These are phyloP conservation scores for Westerdykella aurantiaca DNA, from an alignment of 2,329 filamentous ascomycete genomes.

Conservation along the genomic window DNA sequence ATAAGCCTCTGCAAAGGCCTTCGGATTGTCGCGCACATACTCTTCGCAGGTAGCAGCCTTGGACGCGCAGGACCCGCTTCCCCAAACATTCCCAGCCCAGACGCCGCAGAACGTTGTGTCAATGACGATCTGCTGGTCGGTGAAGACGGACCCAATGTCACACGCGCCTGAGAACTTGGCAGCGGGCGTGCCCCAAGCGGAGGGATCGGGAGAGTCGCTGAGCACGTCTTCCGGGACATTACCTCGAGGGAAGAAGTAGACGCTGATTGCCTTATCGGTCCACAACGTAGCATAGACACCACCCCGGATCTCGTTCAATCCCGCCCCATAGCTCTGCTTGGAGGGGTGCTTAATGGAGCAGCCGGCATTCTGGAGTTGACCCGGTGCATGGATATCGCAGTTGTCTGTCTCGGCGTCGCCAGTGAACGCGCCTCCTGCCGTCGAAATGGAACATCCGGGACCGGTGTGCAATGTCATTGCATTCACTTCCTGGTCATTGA, in stretches of 20 bases:
- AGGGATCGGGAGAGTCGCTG: constrained; percentile 56
- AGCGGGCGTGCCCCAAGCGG: constrained; percentile 61
- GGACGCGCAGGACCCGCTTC: constrained; percentile 52
- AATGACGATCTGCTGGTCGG: constrained; percentile 68
- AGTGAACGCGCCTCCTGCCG: constrained; percentile 40
- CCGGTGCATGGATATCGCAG: constrained; percentile 44
- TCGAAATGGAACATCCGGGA: constrained; percentile 39
- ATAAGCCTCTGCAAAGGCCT: constrained; percentile 65
- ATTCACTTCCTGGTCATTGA: constrained; percentile 40
- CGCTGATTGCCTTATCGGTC: constrained; percentile 63
- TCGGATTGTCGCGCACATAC: constrained; percentile 66
- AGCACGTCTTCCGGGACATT: constrained; percentile 60
- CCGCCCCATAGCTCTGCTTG: constrained; percentile 45
- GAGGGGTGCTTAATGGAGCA: constrained; percentile 40
- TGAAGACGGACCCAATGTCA: constrained; percentile 65
- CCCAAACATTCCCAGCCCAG: constrained; percentile 74
- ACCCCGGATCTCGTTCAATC: constrained; percentile 47
- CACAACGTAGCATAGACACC: constrained; percentile 52
- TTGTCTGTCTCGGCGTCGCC: constrained; percentile 45
- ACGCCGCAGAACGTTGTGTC: constrained; percentile 82
- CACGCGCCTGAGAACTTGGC: constrained; percentile 67
- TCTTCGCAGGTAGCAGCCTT: constrained; percentile 61
- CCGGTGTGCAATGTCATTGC: constrained; percentile 46
- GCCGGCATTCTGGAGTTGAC: constrained; percentile 37
- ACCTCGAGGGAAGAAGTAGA: constrained; percentile 77